These are phyloP conservation scores for Inonotus obliquus DNA, from an alignment of 1,284 basidiomycete species.

Conservation along the genomic window DNA sequence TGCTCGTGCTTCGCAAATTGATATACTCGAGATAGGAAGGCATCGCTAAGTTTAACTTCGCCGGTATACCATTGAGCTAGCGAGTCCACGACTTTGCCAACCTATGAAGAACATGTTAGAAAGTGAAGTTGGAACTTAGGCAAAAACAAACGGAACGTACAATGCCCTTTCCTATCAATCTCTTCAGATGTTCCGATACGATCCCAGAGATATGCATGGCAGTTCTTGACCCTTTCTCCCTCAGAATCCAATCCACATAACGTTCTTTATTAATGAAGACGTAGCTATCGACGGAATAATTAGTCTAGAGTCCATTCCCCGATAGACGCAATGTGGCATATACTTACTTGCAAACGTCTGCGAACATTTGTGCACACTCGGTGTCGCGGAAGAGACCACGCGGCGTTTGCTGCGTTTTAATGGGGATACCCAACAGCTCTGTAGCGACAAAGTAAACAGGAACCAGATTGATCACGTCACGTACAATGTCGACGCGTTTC, in stretches of 20 bases:
- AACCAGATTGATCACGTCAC: slow-evolving; percentile 64
- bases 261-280: slow-evolving; percentile 54
- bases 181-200: slow-evolving; percentile 38
- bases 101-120: slow-evolving; percentile 9
- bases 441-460: slow-evolving; percentile 64
- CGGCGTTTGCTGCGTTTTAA: slow-evolving; percentile 48
- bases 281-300: slow-evolving; percentile 39
- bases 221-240: slow-evolving; percentile 39
- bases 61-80: slow-evolving; percentile 22
- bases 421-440: slow-evolving; percentile 57
- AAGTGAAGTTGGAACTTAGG: not conserved
- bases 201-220: slow-evolving; percentile 37
- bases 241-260: slow-evolving; percentile 54
- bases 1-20: slow-evolving; percentile 11
- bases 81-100: slow-evolving; percentile 20
- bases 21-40: slow-evolving; percentile 20
- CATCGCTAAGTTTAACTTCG: slow-evolving; percentile 23
- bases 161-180: slow-evolving; percentile 21
- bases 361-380: slow-evolving; percentile 47
- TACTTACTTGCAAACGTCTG: slow-evolving; percentile 50
- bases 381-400: slow-evolving; percentile 46
- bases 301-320: not conserved
- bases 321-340: not conserved
- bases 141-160: slow-evolving; percentile 21
- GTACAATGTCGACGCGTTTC: slow-evolving; percentile 60